phyloP scores from a whole-genome alignment of 108 stramenopile genomes.

The Schizochytrium sp. region DNA sequence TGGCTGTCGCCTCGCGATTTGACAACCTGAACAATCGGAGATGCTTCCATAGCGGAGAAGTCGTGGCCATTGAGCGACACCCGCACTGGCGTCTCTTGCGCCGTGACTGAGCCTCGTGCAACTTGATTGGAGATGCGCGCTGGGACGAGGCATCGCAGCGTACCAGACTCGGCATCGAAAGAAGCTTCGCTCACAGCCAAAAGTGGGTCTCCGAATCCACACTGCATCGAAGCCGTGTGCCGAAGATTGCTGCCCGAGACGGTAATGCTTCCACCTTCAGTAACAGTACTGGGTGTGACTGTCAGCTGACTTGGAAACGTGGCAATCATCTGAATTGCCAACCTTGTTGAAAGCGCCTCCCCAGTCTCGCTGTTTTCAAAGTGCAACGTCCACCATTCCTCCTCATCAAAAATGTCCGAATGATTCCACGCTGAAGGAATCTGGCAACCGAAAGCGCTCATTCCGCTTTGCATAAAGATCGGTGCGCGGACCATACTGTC shows the following conservation, averaged over 20 bases:
- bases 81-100: not conserved
- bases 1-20: not conserved
- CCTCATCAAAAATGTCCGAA: too few relatives aligned
- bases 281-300: not conserved
- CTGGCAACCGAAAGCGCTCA: too few relatives aligned
- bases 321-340: too few relatives aligned
- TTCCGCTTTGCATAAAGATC: too few relatives aligned
- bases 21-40: not conserved
- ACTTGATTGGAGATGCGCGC: not conserved
- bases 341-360: too few relatives aligned
- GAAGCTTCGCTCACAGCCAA: not conserved
- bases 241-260: not conserved
- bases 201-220: not conserved
- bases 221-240: not conserved
- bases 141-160: not conserved
- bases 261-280: not conserved
- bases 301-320: not conserved
- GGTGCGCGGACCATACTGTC: too few relatives aligned
- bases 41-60: not conserved
- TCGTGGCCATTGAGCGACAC: not conserved
- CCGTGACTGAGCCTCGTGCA: not conserved
- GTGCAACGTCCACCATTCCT: too few relatives aligned
- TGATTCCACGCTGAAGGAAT: too few relatives aligned
- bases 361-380: too few relatives aligned
- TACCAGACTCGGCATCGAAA: not conserved